phyloP scores from a whole-genome alignment of 1,139 yeast species.

The Saccharomycopsis phalli region DNA sequence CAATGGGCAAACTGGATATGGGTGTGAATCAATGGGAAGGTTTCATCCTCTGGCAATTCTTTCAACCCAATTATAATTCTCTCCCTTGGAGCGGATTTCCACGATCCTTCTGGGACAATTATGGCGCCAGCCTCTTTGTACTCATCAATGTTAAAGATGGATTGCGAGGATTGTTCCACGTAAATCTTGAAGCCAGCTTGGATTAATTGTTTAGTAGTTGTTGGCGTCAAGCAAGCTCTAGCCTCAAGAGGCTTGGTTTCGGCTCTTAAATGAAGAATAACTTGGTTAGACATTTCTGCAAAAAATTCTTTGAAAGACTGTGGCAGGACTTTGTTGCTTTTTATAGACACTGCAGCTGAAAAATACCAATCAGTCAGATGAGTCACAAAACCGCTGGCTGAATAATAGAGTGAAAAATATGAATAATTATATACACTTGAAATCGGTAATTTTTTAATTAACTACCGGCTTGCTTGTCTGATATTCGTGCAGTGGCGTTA shows the following conservation, averaged over 20 bases:
- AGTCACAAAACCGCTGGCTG: too few species aligned
- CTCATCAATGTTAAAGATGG: constrained; percentile 68
- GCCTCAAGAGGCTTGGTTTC: constrained; percentile 97
- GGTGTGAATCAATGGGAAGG: constrained; percentile 88
- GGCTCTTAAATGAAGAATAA: constrained; percentile 76
- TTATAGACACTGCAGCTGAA: too few species aligned
- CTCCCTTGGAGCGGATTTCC: constrained; percentile 86
- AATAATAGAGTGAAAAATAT: too few species aligned
- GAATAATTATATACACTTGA: too few species aligned
- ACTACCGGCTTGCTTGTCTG: too few species aligned
- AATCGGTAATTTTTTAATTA: too few species aligned
- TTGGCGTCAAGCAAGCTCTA: constrained; percentile 92
- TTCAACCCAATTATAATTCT: constrained; percentile 88
- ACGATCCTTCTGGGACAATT: constrained; percentile 86
- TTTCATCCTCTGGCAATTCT: constrained; percentile 85
- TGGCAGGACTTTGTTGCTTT: too few species aligned
- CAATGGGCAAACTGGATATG: constrained; percentile 99
- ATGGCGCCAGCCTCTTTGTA: constrained; percentile 75
- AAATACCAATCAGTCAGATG: too few species aligned
- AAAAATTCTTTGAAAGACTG: too few species aligned
- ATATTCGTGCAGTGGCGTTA: too few species aligned
- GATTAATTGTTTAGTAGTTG: constrained; percentile 72
- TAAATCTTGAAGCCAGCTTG: constrained; percentile 84
- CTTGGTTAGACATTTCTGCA: constrained; percentile 24
- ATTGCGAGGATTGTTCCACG: constrained; percentile 81